Base-by-base conservation (phyloP, 176 grass and related monocot species). In the Paspalum notatum region DNA sequence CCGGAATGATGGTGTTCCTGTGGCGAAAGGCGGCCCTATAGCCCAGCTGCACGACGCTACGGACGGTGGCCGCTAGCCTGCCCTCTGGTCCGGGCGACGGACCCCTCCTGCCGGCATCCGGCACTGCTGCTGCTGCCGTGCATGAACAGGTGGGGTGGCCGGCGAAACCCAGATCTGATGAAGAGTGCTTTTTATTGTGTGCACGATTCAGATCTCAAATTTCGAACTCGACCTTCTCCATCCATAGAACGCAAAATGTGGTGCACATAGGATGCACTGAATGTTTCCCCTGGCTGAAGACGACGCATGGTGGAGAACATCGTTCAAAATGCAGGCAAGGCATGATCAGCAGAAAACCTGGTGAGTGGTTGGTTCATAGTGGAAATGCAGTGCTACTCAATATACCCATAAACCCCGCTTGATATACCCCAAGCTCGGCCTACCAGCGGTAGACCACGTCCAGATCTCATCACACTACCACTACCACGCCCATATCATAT, bases 361-460 rank as follows among this genome's bases (percentile, higher is more conserved):
- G n/a, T n/a, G n/a, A n/a, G n/a, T n/a, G n/a, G n/a, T n/a, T n/a
- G n/a, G n/a, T 9, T 32, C 20, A 8, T 37, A 50, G 8, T 18
- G 58, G 32, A 39, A 70, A 53, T 7, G 62, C 10, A 71, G 12
- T 13, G 37, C 8, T 41, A 21, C 5, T 40, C 4, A 43, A 57
- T 59, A 40, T 54, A 78, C 25, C 39, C n/a, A n/a, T n/a, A n/a
- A n/a, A n/a, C n/a, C n/a, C n/a, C n/a, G n/a, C 58, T 43, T 54
- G 66, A 74, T 78, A 68, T 81, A 85, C 21, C 32, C 56, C 2
- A 40, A 43, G 56, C 37, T 40, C 41, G 77, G 72, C 64, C 75
- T 81, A 82, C 81, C 42, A 68, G 71, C 2, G 63, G 81, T 87
- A 87, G 71, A 81, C 63, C 74, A 85, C 20, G 21, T 54, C 45